Conservation (phyloP, 2,329 filamentous ascomycete species). For the Juglanconis juglandina region DNA sequence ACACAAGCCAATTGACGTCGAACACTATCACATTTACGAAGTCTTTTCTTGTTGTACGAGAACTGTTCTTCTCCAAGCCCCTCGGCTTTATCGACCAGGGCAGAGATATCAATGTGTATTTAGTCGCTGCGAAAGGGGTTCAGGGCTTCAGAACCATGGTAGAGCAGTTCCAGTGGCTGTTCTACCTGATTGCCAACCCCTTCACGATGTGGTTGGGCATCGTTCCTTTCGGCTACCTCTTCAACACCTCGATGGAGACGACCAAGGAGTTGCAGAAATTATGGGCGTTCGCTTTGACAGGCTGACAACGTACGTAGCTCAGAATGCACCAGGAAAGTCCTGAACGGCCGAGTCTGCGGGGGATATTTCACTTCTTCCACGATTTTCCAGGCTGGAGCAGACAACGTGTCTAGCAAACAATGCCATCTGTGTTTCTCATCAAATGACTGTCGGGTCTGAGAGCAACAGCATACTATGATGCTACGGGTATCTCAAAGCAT, state of each 20-base stretch:
- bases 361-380: constrained; percentile 21
- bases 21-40: constrained; percentile 24
- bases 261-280: constrained; percentile 19
- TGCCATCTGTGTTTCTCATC: no score
- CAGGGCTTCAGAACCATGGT: not conserved
- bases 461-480: no score
- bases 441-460: no score
- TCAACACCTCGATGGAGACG: constrained; percentile 20
- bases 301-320: constrained; percentile 28
- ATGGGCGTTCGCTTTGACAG: constrained; percentile 23
- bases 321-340: constrained; percentile 17
- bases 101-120: constrained; percentile 23
- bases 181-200: constrained; percentile 25
- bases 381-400: constrained; percentile 21
- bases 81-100: constrained; percentile 26
- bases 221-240: constrained; percentile 24
- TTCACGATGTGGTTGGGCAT: constrained; percentile 23
- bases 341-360: constrained; percentile 20
- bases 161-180: constrained; percentile 22
- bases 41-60: constrained; percentile 31
- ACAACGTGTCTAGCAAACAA: constrained; percentile 21
- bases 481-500: no score
- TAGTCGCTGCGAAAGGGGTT: not conserved
- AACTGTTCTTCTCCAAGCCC: constrained; percentile 28
- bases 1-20: constrained; percentile 19